Base-by-base conservation (phyloP, 768 basidiomycete species). In the Daedaleopsis nitida region DNA sequence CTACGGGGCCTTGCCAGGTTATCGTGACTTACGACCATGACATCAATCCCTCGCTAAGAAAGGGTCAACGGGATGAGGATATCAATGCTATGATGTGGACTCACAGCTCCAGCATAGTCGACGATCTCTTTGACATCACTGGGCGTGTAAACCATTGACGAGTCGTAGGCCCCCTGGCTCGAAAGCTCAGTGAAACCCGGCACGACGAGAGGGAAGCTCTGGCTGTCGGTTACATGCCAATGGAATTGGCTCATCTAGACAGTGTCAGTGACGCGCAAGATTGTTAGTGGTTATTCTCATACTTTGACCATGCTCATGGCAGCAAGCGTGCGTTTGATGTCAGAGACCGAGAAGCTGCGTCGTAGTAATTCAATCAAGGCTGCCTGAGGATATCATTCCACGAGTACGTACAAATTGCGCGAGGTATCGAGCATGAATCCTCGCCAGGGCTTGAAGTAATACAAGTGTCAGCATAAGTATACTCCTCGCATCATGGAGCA, bases 351-450 rank as follows among this genome's bases (percentile, higher is more conserved):
- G 69, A 86, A 88, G 72, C 79, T 70, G 37, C 9, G 24, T 50
- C 3, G 19, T 2, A 6, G 21, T n/a, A 6, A 37, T 17, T 57
- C 6, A 11, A 23, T 38, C 24, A 13, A 24, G 47, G 35, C n/a
- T 7, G 27, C 27, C 3, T 3, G 45, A n/a, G 9, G 14, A 6
- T 1, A 44, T 10, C n/a, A 16, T 19, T 49, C 13, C 21, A 24
- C 3, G 11, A 51, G 14, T 6, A 58, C 64, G 32, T 52, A 67
- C 68, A 64, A 94, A 71, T 92, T 87, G 24, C 91, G 78, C 0
- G 89, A 78, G 0, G 91, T 94, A 68, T 94, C 92, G 9, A 94
- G 80, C 83, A 92, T 84, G 54, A 92, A 80, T 5, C 88, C 90
- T 14, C 92, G 82, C 66, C 86, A 89, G 0, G 86, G 86, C 86